Evolutionary conservation across 257 asterid genomes (phyloP), one percentile per base, ranked within the genome.

Genomic region (Nicotiana knightiana): DNA sequence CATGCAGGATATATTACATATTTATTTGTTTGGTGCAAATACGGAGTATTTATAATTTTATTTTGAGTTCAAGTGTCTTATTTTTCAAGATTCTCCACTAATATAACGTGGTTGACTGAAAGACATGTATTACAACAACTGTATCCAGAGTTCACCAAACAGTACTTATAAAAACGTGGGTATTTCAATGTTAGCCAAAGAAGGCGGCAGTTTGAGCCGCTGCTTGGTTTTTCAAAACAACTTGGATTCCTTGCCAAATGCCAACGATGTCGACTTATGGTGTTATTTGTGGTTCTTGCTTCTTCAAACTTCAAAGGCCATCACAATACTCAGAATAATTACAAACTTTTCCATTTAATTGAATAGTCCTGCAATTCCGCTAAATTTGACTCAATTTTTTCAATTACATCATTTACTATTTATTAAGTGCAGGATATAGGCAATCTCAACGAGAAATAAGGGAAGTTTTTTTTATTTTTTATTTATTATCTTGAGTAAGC

Each of bases 81-180:
- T 1, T 21, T 73, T 53, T n/a, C n/a, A 48, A 37, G 53, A 51
- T 18, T 68, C 73, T 82, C 75, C 78, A 59, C 79, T 16, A 2
- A 61, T 48, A 62, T 35, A 53, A 77, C 83, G 83, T 82, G 83
- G 11, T 77, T 82, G 87, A 82, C 85, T 37, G 43, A 61, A 62
- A 64, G 28, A 85, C 51, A 43, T 35, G 55, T 35, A 46, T 12
- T 24, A 3, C 16, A 46, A 48, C 30, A 4, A 9, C 0, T 35
- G 35, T 33, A 67, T 75, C 10, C 18, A 64, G 17, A 64, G 70
- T 12, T 63, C 8, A 48, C 43, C 16, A 48, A 39, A 73, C 26
- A 12, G 46, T 73, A 75, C 26, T 6, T 21, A 24, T 57, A 76
- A 81, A 21, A 65, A 81, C 84, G 82, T 76, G 87, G 82, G 73